Conservation (phyloP, 2,329 filamentous ascomycete genomes). For the Thielaviopsis musarum region DNA sequence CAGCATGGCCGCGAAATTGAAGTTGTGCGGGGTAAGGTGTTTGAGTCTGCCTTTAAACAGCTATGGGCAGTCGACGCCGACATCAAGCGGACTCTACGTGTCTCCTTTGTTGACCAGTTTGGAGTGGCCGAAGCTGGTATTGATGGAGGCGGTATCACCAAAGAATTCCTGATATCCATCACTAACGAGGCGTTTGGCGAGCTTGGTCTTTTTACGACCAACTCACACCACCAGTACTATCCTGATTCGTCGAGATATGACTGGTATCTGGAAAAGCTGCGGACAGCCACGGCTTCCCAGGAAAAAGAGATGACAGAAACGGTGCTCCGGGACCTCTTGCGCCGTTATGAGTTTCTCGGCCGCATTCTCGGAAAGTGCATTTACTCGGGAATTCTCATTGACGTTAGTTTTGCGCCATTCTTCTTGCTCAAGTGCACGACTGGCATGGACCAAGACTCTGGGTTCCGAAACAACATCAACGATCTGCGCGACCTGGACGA, state of each 20-base stretch:
- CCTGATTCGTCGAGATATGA: conserved; percentile 71
- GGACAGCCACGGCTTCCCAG: conserved; percentile 12
- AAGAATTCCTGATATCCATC: conserved; percentile 85
- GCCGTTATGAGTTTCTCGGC: conserved; percentile 78
- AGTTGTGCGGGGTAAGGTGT: conserved; percentile 63
- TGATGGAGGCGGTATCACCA: conserved; percentile 91
- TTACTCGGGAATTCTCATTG: conserved; percentile 90
- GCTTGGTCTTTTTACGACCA: conserved; percentile 59
- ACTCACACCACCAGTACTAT: conserved; percentile 59
- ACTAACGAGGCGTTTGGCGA: conserved; percentile 67
- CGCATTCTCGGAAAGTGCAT: conserved; percentile 90
- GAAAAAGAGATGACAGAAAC: not conserved
- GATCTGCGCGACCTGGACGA: conserved; percentile 87
- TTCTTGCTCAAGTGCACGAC: conserved; percentile 86
- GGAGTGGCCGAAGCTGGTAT: conserved; percentile 80
- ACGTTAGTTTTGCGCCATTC: conserved; percentile 85
- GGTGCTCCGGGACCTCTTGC: conserved; percentile 33
- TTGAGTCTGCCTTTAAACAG: conserved; percentile 68
- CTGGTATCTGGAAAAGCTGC: conserved; percentile 43
- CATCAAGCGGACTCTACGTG: conserved; percentile 88
- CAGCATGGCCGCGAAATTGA: conserved; percentile 49
- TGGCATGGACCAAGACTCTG: conserved; percentile 36
- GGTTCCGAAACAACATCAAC: conserved; percentile 81
- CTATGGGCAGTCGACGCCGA: conserved; percentile 70
- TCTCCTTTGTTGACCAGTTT: conserved; percentile 89